These are phyloP conservation scores for Schizochytrium sp. DNA, from an alignment of 108 stramenopile genomes.

Conservation along the genomic window DNA sequence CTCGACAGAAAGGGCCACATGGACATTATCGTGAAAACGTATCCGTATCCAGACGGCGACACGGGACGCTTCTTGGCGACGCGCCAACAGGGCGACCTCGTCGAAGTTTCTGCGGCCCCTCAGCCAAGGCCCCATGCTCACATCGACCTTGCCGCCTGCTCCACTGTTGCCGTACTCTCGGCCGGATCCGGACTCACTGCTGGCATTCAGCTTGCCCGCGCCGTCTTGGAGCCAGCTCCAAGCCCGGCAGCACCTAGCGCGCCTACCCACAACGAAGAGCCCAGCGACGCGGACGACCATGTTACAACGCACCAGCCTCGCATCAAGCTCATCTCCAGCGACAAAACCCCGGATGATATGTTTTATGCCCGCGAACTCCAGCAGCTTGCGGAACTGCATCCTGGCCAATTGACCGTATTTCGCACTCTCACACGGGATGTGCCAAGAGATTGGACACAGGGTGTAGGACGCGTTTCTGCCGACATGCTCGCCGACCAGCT, in stretches of 20 bases:
- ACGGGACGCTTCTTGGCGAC: neutral
- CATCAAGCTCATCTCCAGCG: neutral
- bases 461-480: neutral
- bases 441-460: neutral
- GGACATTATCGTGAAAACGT: slow-evolving; percentile 9
- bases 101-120: neutral
- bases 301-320: no score
- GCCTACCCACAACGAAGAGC: neutral
- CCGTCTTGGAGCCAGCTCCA: neutral
- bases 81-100: neutral
- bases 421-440: neutral
- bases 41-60: neutral
- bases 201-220: neutral
- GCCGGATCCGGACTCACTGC: neutral
- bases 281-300: neutral
- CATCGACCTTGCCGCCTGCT: neutral
- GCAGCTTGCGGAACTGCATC: neutral
- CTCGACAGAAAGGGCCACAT: neutral
- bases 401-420: neutral
- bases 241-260: neutral
- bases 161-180: neutral
- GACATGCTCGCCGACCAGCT: neutral
- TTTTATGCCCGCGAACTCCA: slow-evolving; percentile 3
- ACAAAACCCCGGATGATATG: neutral
- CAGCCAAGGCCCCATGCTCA: neutral